Base-by-base conservation (phyloP, 1,284 basidiomycete genomes). In the Quambalaria eucalypti region DNA sequence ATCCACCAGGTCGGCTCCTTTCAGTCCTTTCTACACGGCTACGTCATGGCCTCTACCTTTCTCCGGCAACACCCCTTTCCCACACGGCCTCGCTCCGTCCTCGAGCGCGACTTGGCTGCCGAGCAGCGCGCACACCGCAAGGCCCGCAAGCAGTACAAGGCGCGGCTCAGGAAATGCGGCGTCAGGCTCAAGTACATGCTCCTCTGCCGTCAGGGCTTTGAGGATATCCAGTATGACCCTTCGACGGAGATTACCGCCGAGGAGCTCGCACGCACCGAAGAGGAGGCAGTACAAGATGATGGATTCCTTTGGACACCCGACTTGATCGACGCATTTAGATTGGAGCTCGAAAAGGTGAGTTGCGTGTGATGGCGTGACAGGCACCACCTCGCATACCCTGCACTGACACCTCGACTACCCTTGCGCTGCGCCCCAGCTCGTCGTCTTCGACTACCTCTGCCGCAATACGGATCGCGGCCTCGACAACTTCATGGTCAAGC, bases 271-370 rank as follows among this genome's bases (percentile, higher is more conserved):
- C 25, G 23, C 28, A 52, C 5, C 25, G 52, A 54, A 14, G 44
- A 31, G 7, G 46, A 25, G n/a, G 36, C 28, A 51, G 12, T n/a
- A 10, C n/a, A 48, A 21, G 44, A 26, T 16, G 59, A 63, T 50
- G 63, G 40, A 56, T 91, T 91, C 73, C 85, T 85, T 73, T 95
- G 88, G 90, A 87, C 82, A 52, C 81, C 81, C 55, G 78, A 79
- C 21, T 79, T 89, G 33, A 87, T 90, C 67, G 82, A 85, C 62
- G 85, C 83, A 60, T 90, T 92, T 73, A 81, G 87, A 52, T 85
- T 88, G 69, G 88, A 90, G 66, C 79, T 92, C 28, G 90, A 95
- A 76, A 90, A 90, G n/a, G 84, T n/a, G n/a, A n/a, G n/a, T 82
- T 91, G 26, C 42, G 50, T 44, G 40, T 21, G 53, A 21, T 49